phyloP scores from a whole-genome alignment of 2,329 filamentous ascomycete species.

The Fonsecaea pedrosoi region DNA sequence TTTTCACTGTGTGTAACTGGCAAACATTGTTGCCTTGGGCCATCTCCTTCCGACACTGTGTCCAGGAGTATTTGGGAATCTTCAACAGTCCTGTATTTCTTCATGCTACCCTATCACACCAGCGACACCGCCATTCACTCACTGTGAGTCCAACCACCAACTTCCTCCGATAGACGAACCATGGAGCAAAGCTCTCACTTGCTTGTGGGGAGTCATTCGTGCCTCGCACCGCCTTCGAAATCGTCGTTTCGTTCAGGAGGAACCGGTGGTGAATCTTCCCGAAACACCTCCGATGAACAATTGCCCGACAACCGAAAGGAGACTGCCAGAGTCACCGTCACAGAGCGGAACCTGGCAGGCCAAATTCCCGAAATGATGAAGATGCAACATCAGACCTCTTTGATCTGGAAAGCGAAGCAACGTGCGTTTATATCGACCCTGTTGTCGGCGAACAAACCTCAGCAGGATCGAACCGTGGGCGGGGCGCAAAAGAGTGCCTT shows the following conservation, averaged over 20 bases:
- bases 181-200: conserved; percentile 10
- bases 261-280: neutral
- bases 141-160: neutral
- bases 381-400: neutral
- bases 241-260: conserved; percentile 1
- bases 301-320: conserved; percentile 12
- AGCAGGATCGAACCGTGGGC: neutral
- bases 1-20: neutral
- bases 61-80: neutral
- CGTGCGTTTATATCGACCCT: neutral
- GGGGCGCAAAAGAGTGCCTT: conserved; percentile 22
- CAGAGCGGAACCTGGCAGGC: neutral
- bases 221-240: neutral
- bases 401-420: conserved; percentile 9
- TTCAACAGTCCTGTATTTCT: neutral
- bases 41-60: conserved; percentile 6
- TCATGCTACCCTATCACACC: neutral
- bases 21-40: neutral
- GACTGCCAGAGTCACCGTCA: conserved; percentile 2
- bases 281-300: neutral
- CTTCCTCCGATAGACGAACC: neutral
- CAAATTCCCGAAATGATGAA: neutral
- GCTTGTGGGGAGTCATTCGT: neutral
- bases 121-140: neutral
- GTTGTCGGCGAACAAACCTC: conserved; percentile 10